These are phyloP conservation scores for Termitomyces sp. DNA, from an alignment of 768 basidiomycete species.

Conservation along the genomic window DNA sequence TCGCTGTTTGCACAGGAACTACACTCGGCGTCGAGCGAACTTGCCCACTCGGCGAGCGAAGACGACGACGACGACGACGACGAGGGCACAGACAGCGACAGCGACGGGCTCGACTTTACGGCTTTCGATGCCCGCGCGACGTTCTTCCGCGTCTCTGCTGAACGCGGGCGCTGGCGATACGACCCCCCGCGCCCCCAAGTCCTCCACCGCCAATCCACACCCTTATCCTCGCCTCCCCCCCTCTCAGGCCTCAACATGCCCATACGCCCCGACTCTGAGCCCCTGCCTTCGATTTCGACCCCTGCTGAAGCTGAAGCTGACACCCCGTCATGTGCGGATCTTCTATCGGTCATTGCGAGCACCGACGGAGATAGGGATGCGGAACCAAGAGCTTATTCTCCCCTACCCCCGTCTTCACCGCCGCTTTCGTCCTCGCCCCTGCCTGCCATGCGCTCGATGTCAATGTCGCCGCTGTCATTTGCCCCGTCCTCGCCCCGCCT, in stretches of 20 bases:
- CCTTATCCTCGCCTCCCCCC: conserved; percentile 26
- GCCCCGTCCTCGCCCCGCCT: conserved; percentile 18
- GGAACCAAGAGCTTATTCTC: neutral
- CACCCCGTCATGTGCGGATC: too few relatives aligned
- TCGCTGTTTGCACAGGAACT: conserved; percentile 21
- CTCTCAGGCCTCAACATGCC: conserved; percentile 18
- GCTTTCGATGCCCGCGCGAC: conserved; percentile 35
- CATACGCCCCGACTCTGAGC: conserved; percentile 33
- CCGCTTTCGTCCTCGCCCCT: conserved; percentile 31
- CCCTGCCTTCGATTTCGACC: conserved; percentile 6
- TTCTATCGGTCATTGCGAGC: neutral
- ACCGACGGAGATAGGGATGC: neutral
- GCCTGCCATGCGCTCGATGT: conserved; percentile 31
- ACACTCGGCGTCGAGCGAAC: conserved; percentile 17
- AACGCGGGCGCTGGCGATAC: conserved; percentile 54
- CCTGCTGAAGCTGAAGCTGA: neutral
- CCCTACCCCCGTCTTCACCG: conserved; percentile 2
- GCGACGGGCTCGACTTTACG: conserved; percentile 17
- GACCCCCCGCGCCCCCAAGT: conserved; percentile 34
- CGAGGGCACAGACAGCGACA: conserved; percentile 6
- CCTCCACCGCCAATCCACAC: conserved; percentile 28
- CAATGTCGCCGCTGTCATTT: conserved; percentile 26
- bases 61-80: conserved; percentile 25
- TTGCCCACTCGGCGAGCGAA: conserved; percentile 16
- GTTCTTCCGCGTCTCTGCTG: conserved; percentile 50